Evolutionary conservation across 306 rosid genomes (phyloP).

Genomic region (Oemleria cerasiformis): DNA sequence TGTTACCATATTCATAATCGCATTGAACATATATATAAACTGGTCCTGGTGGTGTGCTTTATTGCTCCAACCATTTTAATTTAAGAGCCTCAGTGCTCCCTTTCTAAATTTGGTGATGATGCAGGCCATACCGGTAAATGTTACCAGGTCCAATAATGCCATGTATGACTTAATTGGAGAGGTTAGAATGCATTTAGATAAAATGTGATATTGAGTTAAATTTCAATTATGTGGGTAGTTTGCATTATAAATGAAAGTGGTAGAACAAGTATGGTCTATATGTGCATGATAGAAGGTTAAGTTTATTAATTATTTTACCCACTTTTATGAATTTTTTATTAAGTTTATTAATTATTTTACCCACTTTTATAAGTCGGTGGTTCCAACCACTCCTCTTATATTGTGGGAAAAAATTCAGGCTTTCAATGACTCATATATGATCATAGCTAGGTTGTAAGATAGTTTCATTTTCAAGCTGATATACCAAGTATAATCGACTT

Average conservation of each 20-base stretch:
- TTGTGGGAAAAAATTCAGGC: neutral
- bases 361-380: constrained; percentile 6
- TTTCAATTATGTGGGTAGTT: neutral
- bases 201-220: neutral
- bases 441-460: too few relatives aligned
- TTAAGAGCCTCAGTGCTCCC: neutral
- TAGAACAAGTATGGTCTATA: neutral
- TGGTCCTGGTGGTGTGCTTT: neutral
- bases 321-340: neutral
- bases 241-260: neutral
- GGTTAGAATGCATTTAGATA: neutral
- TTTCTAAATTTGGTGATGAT: neutral
- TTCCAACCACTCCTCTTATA: constrained; percentile 14
- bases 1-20: too few relatives aligned
- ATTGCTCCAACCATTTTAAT: neutral
- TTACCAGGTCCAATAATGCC: neutral
- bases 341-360: constrained; percentile 6
- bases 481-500: too few relatives aligned
- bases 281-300: neutral
- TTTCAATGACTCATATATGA: too few relatives aligned
- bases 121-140: neutral
- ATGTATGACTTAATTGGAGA: neutral
- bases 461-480: too few relatives aligned
- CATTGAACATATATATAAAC: too few relatives aligned
- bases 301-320: constrained; percentile 1